Percentiles rank a stretch among this genome's conserved stretches.
phyloP scores from a whole-genome alignment of 2,329 filamentous ascomycete species.

The Teratosphaeria nubilosa region DNA sequence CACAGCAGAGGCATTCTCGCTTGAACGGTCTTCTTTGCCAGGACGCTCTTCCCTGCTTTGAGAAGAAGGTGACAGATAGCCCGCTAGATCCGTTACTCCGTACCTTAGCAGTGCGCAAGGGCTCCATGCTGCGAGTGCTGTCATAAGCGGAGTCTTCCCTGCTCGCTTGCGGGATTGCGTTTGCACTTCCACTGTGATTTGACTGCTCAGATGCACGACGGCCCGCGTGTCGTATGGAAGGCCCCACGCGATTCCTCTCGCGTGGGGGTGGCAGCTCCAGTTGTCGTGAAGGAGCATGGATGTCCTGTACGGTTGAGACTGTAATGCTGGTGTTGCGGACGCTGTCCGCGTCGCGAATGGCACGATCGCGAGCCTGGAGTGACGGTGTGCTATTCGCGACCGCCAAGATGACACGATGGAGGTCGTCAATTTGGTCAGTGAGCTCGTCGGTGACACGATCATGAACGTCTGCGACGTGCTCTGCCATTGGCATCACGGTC shows the following conservation, averaged over 20 bases:
- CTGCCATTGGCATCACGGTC: constrained; percentile 24
- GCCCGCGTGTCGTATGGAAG: constrained; percentile 1
- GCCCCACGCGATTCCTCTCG: not conserved
- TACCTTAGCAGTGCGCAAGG: not conserved
- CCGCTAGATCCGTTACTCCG: not conserved
- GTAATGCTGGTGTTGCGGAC: constrained; percentile 10
- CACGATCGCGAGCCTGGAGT: constrained; percentile 7
- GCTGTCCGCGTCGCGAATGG: constrained; percentile 5
- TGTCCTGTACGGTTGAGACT: constrained; percentile 8
- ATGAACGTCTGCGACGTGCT: constrained; percentile 23
- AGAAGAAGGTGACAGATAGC: not conserved
- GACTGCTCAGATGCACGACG: constrained; percentile 3
- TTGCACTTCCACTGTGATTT: constrained; percentile 1
- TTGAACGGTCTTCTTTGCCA: not conserved
- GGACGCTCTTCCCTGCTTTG: not conserved
- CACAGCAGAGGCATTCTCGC: not conserved
- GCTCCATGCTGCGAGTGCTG: constrained; percentile 1
- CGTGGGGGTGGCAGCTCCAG: constrained; percentile 6
- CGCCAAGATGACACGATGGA: constrained; percentile 19
- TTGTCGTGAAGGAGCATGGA: not conserved
- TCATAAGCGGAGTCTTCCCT: constrained; percentile 16
- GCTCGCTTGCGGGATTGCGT: not conserved
- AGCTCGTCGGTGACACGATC: constrained; percentile 16
- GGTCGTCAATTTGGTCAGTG: constrained; percentile 20
- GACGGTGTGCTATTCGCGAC: constrained; percentile 17